A percentile compares a stretch with the other conserved stretches of the same genome.
Conservation (phyloP, 495 filamentous ascomycete species). For the Aspergillus sclerotiicarbonarius region DNA sequence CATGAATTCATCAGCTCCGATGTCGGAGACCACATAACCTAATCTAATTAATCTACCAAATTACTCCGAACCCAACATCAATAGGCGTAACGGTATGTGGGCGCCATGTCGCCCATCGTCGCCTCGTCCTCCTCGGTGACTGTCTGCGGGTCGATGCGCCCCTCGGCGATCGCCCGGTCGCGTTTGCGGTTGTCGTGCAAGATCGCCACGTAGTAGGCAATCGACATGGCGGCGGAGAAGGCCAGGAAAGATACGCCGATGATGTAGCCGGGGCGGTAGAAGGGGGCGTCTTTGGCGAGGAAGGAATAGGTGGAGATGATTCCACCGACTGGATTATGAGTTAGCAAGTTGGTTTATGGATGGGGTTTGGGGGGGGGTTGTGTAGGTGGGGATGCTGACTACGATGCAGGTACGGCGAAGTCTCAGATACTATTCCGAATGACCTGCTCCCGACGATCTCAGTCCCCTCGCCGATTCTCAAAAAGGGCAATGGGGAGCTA, state of each 20-base stretch:
- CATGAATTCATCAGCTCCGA: too few relatives aligned
- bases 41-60: too few relatives aligned
- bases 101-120: too few relatives aligned
- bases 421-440: constrained; percentile 39
- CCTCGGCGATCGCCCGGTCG: background rate
- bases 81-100: too few relatives aligned
- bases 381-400: background rate
- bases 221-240: constrained; percentile 56
- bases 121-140: too few relatives aligned
- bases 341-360: background rate
- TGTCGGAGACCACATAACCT: too few relatives aligned
- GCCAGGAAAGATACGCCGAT: constrained; percentile 70
- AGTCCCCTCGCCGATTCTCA: constrained; percentile 67
- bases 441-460: constrained; percentile 54
- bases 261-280: constrained; percentile 67
- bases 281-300: constrained; percentile 63
- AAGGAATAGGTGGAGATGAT: constrained; percentile 84
- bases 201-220: constrained; percentile 58
- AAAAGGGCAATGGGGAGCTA: constrained; percentile 49
- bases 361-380: background rate
- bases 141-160: too few relatives aligned
- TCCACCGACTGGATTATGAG: constrained; percentile 50
- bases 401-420: constrained; percentile 51
- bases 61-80: too few relatives aligned
- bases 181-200: constrained; percentile 59